phyloP scores from a whole-genome alignment of 768 basidiomycete species.

The Mycena polygramma region DNA sequence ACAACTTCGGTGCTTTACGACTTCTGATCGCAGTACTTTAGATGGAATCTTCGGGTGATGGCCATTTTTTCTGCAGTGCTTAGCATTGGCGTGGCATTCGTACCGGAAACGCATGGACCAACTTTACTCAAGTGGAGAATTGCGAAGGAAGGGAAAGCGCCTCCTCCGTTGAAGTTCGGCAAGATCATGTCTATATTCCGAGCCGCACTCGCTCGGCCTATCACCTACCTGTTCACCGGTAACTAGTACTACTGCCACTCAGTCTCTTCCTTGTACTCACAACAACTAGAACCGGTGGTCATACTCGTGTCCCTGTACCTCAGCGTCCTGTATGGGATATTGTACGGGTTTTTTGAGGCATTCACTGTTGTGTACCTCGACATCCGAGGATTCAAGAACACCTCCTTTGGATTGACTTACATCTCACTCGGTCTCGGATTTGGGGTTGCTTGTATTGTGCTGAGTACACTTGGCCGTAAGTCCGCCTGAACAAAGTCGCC shows the following conservation, averaged over 20 bases:
- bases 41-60: conserved; percentile 37
- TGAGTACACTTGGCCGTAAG: conserved; percentile 29
- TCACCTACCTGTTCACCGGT: conserved; percentile 37
- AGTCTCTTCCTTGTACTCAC: neutral
- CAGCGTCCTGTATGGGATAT: conserved; percentile 30
- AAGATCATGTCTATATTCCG: conserved; percentile 25
- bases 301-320: conserved; percentile 34
- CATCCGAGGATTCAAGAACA: conserved; percentile 25
- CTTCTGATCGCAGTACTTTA: conserved; percentile 1
- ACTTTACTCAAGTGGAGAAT: conserved; percentile 33
- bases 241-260: too few species aligned
- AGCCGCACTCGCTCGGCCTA: conserved; percentile 26
- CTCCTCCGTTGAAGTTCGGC: conserved; percentile 5
- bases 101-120: conserved; percentile 37
- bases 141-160: conserved; percentile 13
- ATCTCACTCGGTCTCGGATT: conserved; percentile 34
- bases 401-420: conserved; percentile 32
- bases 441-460: conserved; percentile 7
- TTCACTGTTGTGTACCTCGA: conserved; percentile 29
- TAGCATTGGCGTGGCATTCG: conserved; percentile 25
- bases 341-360: conserved; percentile 36
- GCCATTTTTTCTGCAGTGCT: conserved; percentile 30
- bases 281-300: conserved; percentile 33
- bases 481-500: neutral
- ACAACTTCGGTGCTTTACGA: too few species aligned